These are phyloP conservation scores for Pogostemon cablin DNA, from an alignment of 257 asterid genomes.

Conservation along the genomic window DNA sequence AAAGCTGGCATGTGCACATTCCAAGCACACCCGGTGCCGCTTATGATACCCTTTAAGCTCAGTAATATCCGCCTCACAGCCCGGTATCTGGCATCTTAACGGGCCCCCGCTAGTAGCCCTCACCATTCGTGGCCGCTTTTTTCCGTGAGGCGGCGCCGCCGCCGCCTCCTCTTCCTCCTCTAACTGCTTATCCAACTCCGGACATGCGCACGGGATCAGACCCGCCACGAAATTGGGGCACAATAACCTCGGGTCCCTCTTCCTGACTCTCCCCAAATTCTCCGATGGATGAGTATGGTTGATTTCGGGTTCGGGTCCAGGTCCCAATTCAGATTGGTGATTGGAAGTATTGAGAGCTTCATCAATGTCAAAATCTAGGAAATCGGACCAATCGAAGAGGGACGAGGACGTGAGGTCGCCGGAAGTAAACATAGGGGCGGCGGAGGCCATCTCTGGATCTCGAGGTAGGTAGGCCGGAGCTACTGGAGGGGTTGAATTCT, in stretches of 20 bases:
- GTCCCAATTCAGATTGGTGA: conserved; percentile 25
- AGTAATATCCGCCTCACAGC: conserved; percentile 81
- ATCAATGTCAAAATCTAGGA: conserved; percentile 65
- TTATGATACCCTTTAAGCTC: conserved; percentile 95
- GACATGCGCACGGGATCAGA: conserved; percentile 89
- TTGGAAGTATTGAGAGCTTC: conserved; percentile 47
- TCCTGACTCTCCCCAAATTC: conserved; percentile 47
- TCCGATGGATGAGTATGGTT: conserved; percentile 37
- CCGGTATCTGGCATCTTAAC: conserved; percentile 80
- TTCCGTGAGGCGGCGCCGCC: conserved; percentile 59
- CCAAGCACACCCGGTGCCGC: conserved; percentile 85
- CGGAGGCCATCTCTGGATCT: conserved; percentile 34
- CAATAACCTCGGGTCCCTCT: conserved; percentile 81
- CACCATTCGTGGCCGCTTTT: conserved; percentile 64
- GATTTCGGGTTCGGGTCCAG: conserved; percentile 26
- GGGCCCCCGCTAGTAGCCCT: conserved; percentile 45
- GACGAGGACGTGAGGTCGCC: conserved; percentile 47
- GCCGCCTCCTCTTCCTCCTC: conserved; percentile 34
- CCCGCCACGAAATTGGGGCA: conserved; percentile 91
- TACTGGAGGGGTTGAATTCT: conserved; percentile 28
- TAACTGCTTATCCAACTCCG: conserved; percentile 75
- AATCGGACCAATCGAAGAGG: conserved; percentile 74
- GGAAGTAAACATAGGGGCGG: conserved; percentile 25
- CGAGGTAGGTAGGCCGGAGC: conserved; percentile 23
- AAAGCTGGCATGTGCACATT: conserved; percentile 70